phyloP scores from a whole-genome alignment of 2,329 filamentous ascomycete species.

The Fusarium brachygibbosum region DNA sequence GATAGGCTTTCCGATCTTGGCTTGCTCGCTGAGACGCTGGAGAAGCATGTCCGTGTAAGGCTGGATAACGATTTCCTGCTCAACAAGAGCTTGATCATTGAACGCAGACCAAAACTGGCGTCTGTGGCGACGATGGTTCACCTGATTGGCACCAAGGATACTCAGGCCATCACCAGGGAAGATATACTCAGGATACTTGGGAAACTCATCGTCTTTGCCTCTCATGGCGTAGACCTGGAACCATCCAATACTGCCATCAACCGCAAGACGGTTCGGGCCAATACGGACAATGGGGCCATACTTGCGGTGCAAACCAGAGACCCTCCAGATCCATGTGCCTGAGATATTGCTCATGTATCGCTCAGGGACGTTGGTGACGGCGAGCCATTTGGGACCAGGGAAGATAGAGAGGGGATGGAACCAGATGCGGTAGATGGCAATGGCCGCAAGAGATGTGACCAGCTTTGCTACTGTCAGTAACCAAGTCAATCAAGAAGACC shows the following conservation, averaged over 20 bases:
- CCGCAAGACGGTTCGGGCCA: neutral
- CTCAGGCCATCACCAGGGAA: neutral
- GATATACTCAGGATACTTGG: neutral
- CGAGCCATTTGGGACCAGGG: neutral
- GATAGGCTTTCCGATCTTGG: neutral
- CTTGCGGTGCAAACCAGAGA: neutral
- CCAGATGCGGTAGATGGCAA: neutral
- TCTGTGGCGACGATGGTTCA: neutral
- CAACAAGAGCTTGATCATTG: neutral
- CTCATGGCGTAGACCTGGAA: neutral
- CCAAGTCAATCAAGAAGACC: fast-evolving
- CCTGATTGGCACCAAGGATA: neutral
- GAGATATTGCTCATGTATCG: neutral
- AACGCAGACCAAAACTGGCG: slow-evolving; percentile 1
- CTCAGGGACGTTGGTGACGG: neutral
- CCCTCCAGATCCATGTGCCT: neutral
- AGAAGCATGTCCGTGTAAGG: neutral
- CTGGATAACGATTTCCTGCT: neutral
- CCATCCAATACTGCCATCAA: neutral
- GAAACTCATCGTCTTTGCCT: neutral
- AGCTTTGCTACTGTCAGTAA: neutral
- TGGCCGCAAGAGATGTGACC: neutral
- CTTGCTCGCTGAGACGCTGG: neutral
- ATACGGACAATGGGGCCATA: neutral
- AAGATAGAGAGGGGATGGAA: neutral